Evolutionary conservation across 2,329 filamentous ascomycete species (phyloP).

Genomic region (Anthostomella pinea): DNA sequence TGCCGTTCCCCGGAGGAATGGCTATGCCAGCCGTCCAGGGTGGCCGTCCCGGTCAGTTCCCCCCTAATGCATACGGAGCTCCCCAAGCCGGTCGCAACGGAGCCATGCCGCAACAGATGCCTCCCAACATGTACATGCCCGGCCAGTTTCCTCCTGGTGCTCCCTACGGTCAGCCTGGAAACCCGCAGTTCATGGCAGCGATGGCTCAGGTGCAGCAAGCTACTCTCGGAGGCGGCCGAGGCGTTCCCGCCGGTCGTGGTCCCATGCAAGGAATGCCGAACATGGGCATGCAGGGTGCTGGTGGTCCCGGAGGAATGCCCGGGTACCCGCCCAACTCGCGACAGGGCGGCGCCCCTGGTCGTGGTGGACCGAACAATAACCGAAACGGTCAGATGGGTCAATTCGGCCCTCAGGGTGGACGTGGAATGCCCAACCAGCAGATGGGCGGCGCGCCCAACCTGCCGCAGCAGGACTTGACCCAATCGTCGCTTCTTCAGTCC

Average conservation of each 20-base stretch:
- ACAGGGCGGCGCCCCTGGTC: conserved; percentile 32
- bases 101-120: conserved; percentile 75
- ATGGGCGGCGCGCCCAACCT: conserved; percentile 34
- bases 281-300: conserved; percentile 52
- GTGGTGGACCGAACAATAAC: conserved; percentile 44
- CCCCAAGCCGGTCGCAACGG: conserved; percentile 87
- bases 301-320: conserved; percentile 47
- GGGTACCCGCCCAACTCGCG: conserved; percentile 57
- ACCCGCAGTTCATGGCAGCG: conserved; percentile 76
- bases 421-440: conserved; percentile 40
- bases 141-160: conserved; percentile 75
- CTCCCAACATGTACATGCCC: conserved; percentile 82
- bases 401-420: conserved; percentile 48
- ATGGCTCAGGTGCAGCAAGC: conserved; percentile 74
- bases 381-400: conserved; percentile 41
- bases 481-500: conserved; percentile 48
- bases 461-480: conserved; percentile 37
- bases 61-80: conserved; percentile 69
- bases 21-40: conserved; percentile 70
- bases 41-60: conserved; percentile 81
- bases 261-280: conserved; percentile 74
- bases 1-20: conserved; percentile 62
- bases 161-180: conserved; percentile 76
- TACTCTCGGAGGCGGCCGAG: conserved; percentile 58
- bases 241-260: conserved; percentile 63